Percentiles rank a stretch among this genome's conserved stretches.
These are phyloP conservation scores for Acacia crassicarpa DNA, from an alignment of 306 rosid genomes.

Conservation along the genomic window DNA sequence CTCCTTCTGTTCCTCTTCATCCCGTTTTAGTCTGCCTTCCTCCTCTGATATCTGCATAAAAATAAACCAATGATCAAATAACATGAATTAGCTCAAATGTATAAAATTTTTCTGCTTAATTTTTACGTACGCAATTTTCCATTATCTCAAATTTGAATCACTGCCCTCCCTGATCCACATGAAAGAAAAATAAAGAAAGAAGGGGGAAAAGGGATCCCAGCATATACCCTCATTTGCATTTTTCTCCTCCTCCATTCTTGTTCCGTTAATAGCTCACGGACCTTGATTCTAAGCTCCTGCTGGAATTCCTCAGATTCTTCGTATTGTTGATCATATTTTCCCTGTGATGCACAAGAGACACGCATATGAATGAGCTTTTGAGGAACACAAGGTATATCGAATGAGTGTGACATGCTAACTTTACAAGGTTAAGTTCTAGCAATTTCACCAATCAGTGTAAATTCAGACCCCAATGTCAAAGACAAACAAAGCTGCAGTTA, in stretches of 20 bases:
- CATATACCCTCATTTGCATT: conserved; percentile 96
- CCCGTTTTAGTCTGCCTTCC: conserved; percentile 96
- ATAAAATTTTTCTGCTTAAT: conserved; percentile 1
- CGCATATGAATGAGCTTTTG: conserved; percentile 16
- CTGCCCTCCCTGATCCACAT: background rate
- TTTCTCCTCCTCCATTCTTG: conserved; percentile 99
- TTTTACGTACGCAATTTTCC: conserved; percentile 2
- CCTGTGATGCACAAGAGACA: conserved; percentile 44
- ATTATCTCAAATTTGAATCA: conserved; percentile 8
- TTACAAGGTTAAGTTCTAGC: conserved; percentile 8
- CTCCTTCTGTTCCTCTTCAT: conserved; percentile 93
- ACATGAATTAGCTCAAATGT: conserved; percentile 13
- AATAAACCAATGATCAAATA: conserved; percentile 27
- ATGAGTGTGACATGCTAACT: conserved; percentile 1
- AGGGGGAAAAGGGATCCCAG: background rate
- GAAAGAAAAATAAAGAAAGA: background rate
- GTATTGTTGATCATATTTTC: conserved; percentile 84
- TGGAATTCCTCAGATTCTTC: conserved; percentile 83
- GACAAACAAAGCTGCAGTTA: conserved; percentile 6
- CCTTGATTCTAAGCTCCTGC: conserved; percentile 88
- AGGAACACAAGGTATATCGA: conserved; percentile 20
- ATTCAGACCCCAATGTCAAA: conserved; percentile 27
- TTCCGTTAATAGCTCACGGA: conserved; percentile 89
- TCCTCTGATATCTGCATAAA: conserved; percentile 87
- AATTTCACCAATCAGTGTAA: conserved; percentile 3